These are phyloP conservation scores for Ceratobasidium sp. DNA, from an alignment of 1,284 basidiomycete species.

Conservation along the genomic window DNA sequence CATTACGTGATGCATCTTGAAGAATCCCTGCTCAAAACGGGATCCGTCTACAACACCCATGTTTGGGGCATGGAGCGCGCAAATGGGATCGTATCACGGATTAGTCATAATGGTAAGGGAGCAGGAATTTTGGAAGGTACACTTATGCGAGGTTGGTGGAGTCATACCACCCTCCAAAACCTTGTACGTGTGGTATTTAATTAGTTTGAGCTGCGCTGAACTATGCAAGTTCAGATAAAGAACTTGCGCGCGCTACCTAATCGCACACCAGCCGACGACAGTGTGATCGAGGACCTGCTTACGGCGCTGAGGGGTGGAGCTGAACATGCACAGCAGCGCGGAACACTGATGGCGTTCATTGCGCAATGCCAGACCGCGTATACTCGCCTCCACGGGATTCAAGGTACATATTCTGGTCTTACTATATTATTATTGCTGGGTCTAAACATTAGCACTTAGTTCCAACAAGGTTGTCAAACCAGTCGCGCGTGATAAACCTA, in stretches of 20 bases:
- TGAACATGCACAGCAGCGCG: constrained; percentile 2
- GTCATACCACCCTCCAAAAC: neutral
- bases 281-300: neutral
- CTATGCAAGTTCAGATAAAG: too few relatives aligned
- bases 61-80: constrained; percentile 15
- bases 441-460: neutral
- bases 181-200: neutral
- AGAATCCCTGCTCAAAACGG: constrained; percentile 12
- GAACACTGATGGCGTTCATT: constrained; percentile 1
- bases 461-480: neutral
- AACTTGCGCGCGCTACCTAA: too few relatives aligned
- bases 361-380: neutral
- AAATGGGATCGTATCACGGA: neutral
- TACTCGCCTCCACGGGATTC: too few relatives aligned
- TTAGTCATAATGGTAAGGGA: constrained; percentile 6
- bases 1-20: constrained; percentile 38
- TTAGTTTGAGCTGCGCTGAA: neutral
- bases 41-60: constrained; percentile 24
- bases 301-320: neutral
- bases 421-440: neutral
- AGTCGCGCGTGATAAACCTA: neutral
- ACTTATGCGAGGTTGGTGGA: constrained; percentile 4
- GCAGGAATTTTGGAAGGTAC: neutral
- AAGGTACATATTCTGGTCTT: too few relatives aligned
- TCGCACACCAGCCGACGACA: neutral